Percentiles rank a stretch among this genome's conserved stretches.
Conservation (phyloP, 768 basidiomycete species). For the Boletus subparvulus region DNA sequence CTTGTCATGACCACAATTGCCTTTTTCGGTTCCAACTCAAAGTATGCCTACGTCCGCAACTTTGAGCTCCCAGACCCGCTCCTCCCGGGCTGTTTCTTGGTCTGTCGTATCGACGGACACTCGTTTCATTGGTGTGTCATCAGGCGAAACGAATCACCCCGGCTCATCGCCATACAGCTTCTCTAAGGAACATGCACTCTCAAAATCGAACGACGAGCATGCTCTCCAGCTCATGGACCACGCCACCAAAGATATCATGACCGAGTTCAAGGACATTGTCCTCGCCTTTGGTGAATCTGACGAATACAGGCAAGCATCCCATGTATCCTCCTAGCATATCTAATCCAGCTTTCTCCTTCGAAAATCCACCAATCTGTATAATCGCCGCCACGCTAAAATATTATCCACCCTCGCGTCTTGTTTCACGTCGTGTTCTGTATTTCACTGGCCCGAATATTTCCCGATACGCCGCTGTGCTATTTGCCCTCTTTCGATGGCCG, state of each 20-base stretch:
- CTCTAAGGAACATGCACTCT: slow-evolving; percentile 77
- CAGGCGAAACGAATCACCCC: not conserved
- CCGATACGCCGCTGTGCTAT: slow-evolving; percentile 66
- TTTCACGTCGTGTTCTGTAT: slow-evolving; percentile 90
- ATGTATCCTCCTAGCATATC: not conserved
- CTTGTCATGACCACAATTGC: slow-evolving; percentile 10
- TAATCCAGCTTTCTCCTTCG: slow-evolving; percentile 77
- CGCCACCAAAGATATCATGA: slow-evolving; percentile 80
- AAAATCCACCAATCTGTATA: slow-evolving; percentile 73
- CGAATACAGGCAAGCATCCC: slow-evolving; percentile 74
- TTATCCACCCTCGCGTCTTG: slow-evolving; percentile 77
- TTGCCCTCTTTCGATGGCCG: slow-evolving; percentile 94
- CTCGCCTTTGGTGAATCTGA: slow-evolving; percentile 97
- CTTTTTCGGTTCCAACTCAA: slow-evolving; percentile 58
- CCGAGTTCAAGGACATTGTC: slow-evolving; percentile 77
- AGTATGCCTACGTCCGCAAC: slow-evolving; percentile 84
- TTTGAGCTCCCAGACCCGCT: slow-evolving; percentile 90
- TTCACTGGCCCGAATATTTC: slow-evolving; percentile 78
- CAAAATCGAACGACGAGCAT: slow-evolving; percentile 88
- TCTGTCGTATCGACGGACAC: slow-evolving; percentile 90
- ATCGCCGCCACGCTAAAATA: slow-evolving; percentile 85
- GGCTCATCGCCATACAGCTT: slow-evolving; percentile 51
- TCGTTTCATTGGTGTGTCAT: slow-evolving; percentile 81
- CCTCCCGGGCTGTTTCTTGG: slow-evolving; percentile 78
- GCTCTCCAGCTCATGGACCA: slow-evolving; percentile 91